Evolutionary conservation across 1,284 basidiomycete species (phyloP), one percentile per base, ranked within the genome.

Genomic region (Apiotrichum akiyoshidainum): DNA sequence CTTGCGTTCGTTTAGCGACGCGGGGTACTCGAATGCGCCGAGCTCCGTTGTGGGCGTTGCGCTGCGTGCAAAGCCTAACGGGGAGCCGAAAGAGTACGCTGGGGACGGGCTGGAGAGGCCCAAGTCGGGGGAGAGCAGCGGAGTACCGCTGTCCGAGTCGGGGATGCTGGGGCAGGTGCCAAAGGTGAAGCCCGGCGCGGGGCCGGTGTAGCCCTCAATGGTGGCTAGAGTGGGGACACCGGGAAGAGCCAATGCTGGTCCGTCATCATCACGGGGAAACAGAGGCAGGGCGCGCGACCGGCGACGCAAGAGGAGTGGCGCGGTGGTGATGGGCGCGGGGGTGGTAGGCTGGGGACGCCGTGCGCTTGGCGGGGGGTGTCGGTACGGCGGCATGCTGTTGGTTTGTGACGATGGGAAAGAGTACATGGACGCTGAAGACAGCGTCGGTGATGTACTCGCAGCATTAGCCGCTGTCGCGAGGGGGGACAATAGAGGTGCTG

Each of bases 11-110:
- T 7, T 5, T 1, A 34, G 35, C 33, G 50, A 31, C 19, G 52
- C 55, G 34, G 70, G 70, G 55, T 72, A 72, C 57, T 72, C 70
- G 61, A 72, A 72, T 13, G 63, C 63, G 12, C 70, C 70, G 46
- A 69, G 63, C 50, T 72, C 70, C 2, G 66, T 64, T 1, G 66
- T 66, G 8, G 70, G 70, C 9, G 70, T 72, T 31, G 68, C 61
- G 39, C n/a, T 33, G 31, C 41, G 51, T 10, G 6, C 21, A 17
- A 52, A 45, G 22, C 42, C 17, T 3, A 31, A 31, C 4, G 26
- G 11, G 13, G 11, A 33, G 12, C 19, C 35, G 17, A 50, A 46
- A 26, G 22, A 46, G 10, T 26, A 26, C 12, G 19, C 37, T 37
- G 37, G 26, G 26, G 26, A n/a, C 16, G 44, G 44, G 44, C 12